phyloP scores from a whole-genome alignment of 805 yeast genomes.

The Saccharomycopsis sp. region DNA sequence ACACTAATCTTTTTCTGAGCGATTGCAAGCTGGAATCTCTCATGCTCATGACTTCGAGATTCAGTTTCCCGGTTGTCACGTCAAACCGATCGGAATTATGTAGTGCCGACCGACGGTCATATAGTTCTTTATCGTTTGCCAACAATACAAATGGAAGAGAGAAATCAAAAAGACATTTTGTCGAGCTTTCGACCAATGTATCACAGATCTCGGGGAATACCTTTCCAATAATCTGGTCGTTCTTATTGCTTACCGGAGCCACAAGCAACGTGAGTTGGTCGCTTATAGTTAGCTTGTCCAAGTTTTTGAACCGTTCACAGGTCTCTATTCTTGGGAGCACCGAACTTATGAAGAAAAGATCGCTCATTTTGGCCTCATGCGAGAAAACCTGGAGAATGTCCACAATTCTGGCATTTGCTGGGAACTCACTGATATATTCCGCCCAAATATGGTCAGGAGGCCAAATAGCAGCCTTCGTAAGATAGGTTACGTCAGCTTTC shows the following conservation, averaged over 20 bases:
- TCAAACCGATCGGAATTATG: not conserved
- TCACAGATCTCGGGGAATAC: constrained; percentile 43
- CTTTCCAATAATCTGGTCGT: constrained; percentile 31
- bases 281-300: constrained; percentile 39
- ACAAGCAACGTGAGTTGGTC: constrained; percentile 54
- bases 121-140: not conserved
- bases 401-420: constrained; percentile 41
- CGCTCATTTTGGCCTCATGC: constrained; percentile 30
- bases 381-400: constrained; percentile 45
- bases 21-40: constrained; percentile 2
- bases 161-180: constrained; percentile 14
- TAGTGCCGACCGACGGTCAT: not conserved
- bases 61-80: not conserved
- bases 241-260: constrained; percentile 50
- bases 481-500: constrained; percentile 42
- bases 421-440: constrained; percentile 55
- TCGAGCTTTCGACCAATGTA: constrained; percentile 40
- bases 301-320: constrained; percentile 39
- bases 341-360: constrained; percentile 34
- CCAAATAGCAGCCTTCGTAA: constrained; percentile 65
- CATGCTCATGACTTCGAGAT: not conserved
- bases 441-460: constrained; percentile 73
- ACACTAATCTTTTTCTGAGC: constrained; percentile 14
- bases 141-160: constrained; percentile 27
- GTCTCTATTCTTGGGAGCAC: constrained; percentile 34